Base-by-base conservation (phyloP, 257 asterid genomes). In the Parsonsia alboflavescens region DNA sequence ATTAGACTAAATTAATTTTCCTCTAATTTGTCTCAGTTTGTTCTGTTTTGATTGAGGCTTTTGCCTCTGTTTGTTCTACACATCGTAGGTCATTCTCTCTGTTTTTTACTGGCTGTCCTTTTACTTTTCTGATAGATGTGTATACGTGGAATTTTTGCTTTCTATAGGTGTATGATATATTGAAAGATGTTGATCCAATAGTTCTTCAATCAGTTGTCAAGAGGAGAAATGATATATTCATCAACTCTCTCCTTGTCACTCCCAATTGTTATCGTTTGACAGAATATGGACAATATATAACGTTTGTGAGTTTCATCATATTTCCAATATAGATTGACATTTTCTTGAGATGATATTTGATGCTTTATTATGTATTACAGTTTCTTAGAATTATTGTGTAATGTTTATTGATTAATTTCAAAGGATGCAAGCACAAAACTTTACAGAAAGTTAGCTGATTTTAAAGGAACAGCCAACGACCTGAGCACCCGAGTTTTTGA, bases 181-280 rank as follows among this genome's bases (percentile, higher is more conserved):
- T 95, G 82, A 90, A 89, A 79, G 97, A 91, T 78, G 93, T 88
- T 58, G 78, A 85, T 69, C 85, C 90, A 30, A 71, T 30, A 59
- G 69, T 77, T 75, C 78, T 90, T 76, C 88, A 86, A 78, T 75
- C 77, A 65, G 70, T 81, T 73, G 77, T 84, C 76, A 87, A 73
- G 80, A 72, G 87, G 82, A 92, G 85, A 75, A 88, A 76, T 66
- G 79, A 84, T 17, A 87, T 92, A 78, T 90, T 95, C 75, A 88
- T 90, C 52, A 87, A 88, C 83, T 77, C 82, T 75, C 69, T 91
- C 80, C 92, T 95, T 30, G 90, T 95, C 81, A 90, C 98, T 70
- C 99, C 99, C 52, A 95, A 95, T 80, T 80, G 90, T 79, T 91
- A 89, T 70, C 96, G 99, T 10, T 89, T 95, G 75, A 88, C 93